Percentiles rank a stretch among this genome's conserved stretches.
Evolutionary conservation across 2,329 filamentous ascomycete species (phyloP).

Genomic region (Capronia epimyces): DNA sequence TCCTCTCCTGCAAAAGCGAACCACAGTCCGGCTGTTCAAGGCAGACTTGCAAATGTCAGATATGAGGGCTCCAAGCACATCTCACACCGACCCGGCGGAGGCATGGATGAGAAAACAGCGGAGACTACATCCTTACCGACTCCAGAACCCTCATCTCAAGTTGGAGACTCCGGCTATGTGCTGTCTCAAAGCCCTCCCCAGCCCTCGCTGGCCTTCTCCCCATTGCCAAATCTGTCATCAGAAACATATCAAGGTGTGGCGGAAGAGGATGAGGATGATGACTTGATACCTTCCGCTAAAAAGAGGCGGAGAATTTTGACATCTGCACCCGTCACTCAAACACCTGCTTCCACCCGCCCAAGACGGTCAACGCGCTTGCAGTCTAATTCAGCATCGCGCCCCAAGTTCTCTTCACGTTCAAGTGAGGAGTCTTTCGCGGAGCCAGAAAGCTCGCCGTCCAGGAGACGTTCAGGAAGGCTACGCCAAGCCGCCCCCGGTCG

Average conservation of each 20-base stretch:
- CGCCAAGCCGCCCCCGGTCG: neutral
- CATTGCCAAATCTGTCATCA: neutral
- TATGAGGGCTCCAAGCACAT: conserved; percentile 27
- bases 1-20: conserved; percentile 28
- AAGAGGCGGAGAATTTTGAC: conserved; percentile 20
- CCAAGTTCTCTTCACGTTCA: neutral
- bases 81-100: conserved; percentile 12
- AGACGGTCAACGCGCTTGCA: conserved; percentile 14
- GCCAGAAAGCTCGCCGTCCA: neutral
- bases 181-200: neutral
- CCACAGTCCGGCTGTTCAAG: conserved; percentile 26
- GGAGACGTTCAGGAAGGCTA: conserved; percentile 13
- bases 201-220: conserved; percentile 8
- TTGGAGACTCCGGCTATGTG: conserved; percentile 4
- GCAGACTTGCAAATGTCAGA: conserved; percentile 34
- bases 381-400: conserved; percentile 2
- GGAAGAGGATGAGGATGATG: conserved; percentile 23
- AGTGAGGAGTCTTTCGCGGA: neutral
- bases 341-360: neutral
- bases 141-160: conserved; percentile 26
- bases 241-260: neutral
- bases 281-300: conserved; percentile 17
- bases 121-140: conserved; percentile 14
- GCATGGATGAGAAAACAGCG: neutral
- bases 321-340: neutral